A percentile compares a stretch with the other conserved stretches of the same genome.
Evolutionary conservation across 2,329 filamentous ascomycete species (phyloP).

Genomic region (Ophiostoma pallidulum): DNA sequence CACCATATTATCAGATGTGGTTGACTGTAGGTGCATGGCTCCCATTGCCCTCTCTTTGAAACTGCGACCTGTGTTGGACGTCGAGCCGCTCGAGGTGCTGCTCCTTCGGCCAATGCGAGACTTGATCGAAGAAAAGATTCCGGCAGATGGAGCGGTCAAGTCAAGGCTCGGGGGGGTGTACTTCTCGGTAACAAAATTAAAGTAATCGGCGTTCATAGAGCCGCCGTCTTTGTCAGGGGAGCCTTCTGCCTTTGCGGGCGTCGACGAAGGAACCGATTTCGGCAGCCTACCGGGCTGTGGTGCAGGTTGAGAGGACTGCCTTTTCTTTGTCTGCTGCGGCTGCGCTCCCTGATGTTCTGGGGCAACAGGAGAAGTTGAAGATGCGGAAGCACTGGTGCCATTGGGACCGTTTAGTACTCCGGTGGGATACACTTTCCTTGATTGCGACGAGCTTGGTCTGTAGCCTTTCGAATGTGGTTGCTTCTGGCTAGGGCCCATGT

Average conservation of each 20-base stretch:
- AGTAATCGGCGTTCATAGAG: constrained; percentile 5
- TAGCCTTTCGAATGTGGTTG: background rate
- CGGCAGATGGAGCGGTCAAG: background rate
- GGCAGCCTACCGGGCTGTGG: too few species aligned
- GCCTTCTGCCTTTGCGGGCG: background rate
- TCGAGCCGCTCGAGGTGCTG: constrained; percentile 11
- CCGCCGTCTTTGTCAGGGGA: constrained; percentile 3
- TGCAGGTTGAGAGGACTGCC: too few species aligned
- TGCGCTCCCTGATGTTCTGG: background rate
- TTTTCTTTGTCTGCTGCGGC: background rate
- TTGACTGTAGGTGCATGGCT: constrained; percentile 6
- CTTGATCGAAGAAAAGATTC: constrained; percentile 15
- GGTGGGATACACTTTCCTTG: background rate
- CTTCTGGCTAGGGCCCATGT: background rate
- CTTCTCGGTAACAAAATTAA: constrained; percentile 4
- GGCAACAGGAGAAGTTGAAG: too few species aligned
- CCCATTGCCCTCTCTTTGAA: constrained; percentile 14
- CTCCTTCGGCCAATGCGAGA: constrained; percentile 14
- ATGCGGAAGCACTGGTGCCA: background rate
- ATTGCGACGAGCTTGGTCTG: constrained; percentile 9
- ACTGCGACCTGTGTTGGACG: constrained; percentile 7
- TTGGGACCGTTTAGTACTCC: background rate
- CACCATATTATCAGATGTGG: background rate
- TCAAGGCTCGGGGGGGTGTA: constrained; percentile 1
- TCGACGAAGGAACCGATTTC: background rate